Evolutionary conservation across 257 asterid genomes (phyloP), one percentile per base, ranked within the genome.

Genomic region (Capsicum baccatum): DNA sequence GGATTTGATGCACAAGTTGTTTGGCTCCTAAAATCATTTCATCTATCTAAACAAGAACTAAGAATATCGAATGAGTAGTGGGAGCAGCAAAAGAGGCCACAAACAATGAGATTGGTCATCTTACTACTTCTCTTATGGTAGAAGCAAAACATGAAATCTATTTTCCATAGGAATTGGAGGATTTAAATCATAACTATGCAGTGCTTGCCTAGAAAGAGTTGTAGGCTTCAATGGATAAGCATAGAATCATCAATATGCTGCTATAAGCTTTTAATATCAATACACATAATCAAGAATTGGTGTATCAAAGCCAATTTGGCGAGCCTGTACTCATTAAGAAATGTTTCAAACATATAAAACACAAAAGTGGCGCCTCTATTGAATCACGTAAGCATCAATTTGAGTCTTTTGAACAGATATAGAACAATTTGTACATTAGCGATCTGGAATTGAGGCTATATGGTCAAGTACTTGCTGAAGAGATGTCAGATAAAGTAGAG

Each of bases 11-110:
- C 59, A 52, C 89, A 85, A 83, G 85, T 89, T 79, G 84, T 66
- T 73, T 95, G 97, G 98, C 94, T 95, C 85, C 87, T 85, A 62
- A 92, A 92, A 64, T 94, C 97, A 69, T 88, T 90, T 76, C 55
- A 79, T 86, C 67, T 63, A 54, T 92, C 89, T 42, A 94, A 90
- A 85, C 92, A 91, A 87, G 97, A 94, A 89, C 89, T 90, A 66
- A 48, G 83, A 67, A 92, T 80, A 86, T 91, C 92, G 83, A 91
- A 90, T 42, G 89, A 91, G 86, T 94, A 89, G 88, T 90, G 64
- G 89, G 74, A 84, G 86, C 86, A 86, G 68, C 88, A 50, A 90
- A 89, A 86, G 94, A 91, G 87, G 90, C 92, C 81, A 91, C 95
- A 60, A 67, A 80, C 79, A 60, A 33, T 81, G 95, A 90, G 87